Conservation (phyloP, 768 basidiomycete species). For the Suillus subalutaceus region DNA sequence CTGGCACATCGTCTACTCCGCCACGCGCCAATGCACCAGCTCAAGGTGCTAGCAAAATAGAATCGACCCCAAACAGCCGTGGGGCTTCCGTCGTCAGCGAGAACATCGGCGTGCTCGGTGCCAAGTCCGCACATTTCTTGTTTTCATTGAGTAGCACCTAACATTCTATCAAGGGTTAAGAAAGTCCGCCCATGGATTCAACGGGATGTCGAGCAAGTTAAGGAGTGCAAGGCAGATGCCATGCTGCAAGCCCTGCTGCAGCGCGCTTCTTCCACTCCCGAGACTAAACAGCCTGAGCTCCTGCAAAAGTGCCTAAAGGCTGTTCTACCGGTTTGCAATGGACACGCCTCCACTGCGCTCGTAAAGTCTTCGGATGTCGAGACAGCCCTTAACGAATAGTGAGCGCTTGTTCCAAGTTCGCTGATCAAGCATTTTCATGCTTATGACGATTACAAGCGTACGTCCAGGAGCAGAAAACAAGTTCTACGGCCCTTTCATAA, state of each 20-base stretch:
- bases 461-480: background rate
- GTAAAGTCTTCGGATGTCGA: background rate
- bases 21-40: background rate
- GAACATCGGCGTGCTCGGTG: background rate
- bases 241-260: background rate
- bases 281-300: background rate
- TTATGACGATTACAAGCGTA: background rate
- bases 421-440: background rate
- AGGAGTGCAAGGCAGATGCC: background rate
- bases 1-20: background rate
- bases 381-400: background rate
- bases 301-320: background rate
- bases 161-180: background rate
- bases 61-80: background rate
- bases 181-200: background rate
- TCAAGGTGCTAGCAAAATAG: background rate
- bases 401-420: background rate
- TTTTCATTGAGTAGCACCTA: background rate
- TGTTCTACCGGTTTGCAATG: background rate
- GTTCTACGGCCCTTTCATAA: background rate
- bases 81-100: background rate
- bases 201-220: background rate
- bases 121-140: background rate
- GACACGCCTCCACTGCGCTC: background rate
- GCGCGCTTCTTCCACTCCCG: background rate